Base-by-base conservation (phyloP, 768 basidiomycete genomes). In the Xerocomus potaroensis region DNA sequence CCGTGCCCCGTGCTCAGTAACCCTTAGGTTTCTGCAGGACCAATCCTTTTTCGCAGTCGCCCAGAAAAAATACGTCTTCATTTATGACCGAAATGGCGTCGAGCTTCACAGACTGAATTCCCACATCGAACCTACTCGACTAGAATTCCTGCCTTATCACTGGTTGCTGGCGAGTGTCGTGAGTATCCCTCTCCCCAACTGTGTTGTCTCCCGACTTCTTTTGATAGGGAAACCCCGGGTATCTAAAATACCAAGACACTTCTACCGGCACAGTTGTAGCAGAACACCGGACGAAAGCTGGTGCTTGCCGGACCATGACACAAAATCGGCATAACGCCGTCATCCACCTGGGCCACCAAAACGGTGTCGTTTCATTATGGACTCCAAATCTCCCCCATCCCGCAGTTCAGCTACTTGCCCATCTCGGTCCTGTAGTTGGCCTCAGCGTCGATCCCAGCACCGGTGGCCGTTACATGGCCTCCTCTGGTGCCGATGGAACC, bases 361-460 rank as follows among this genome's bases (percentile, higher is more conserved):
- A 97, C 58, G 95, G 95, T 12, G 84, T 83, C 21, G 87, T 97
- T n/a, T 93, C 93, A 0, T 74, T 98, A 2, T 97, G 94, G 93
- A 95, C 94, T 7, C 96, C 96, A 0, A 96, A 95, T 61, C 75
- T 96, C 4, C 81, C 91, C 0, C 85, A 91, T 49, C 89, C 95
- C 0, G 92, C 91, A 1, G 91, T 98, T 27, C 91, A 89, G 51
- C 78, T 97, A 0, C 78, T 96, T 7, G 87, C 95, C 1, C 96
- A 98, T 62, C 69, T 91, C 1, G 93, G 94, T 0, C 92, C 94
- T 0, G 82, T 97, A 3, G 75, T 79, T 2, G 80, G 86, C 24
- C 73, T 95, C 15, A 78, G 84, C 21, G 78, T 96, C 5, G 95
- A 98, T 65, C 84, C 87, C 0, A 89, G 86, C 45, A 74, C 82